A percentile compares a stretch with the other conserved stretches of the same genome.
Conservation (phyloP, 495 filamentous ascomycete genomes). For the Trichoderma gamsii region DNA sequence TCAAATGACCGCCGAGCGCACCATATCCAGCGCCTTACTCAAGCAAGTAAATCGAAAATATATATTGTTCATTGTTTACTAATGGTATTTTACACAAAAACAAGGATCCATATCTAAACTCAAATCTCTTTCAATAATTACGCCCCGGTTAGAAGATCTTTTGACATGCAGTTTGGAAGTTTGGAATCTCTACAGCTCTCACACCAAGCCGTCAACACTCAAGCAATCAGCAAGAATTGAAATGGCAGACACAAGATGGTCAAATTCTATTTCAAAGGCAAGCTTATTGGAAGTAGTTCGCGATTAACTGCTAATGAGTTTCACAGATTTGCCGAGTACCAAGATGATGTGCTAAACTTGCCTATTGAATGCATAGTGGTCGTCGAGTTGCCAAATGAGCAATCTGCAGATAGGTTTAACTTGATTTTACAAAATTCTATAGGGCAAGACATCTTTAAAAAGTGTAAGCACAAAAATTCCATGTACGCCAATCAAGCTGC, state of each 20-base stretch:
- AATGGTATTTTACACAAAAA: no score
- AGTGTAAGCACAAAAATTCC: background rate
- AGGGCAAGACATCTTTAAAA: background rate
- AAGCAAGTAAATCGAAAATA: background rate
- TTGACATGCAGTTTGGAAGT: background rate
- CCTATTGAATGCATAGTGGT: background rate
- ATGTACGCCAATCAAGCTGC: background rate
- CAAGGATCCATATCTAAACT: background rate
- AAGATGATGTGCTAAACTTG: background rate
- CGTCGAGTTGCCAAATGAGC: background rate
- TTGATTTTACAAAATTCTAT: background rate
- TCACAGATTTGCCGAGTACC: background rate
- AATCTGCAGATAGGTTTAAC: background rate
- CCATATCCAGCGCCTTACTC: background rate
- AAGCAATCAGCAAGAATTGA: background rate
- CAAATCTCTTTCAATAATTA: background rate
- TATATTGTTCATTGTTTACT: background rate
- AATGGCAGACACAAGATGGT: background rate
- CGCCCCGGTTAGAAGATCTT: background rate
- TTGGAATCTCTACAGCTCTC: background rate
- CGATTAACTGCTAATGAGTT: background rate
- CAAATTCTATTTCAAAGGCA: background rate
- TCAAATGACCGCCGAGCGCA: background rate
- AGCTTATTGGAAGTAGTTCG: background rate
- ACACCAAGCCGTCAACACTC: background rate